phyloP scores from a whole-genome alignment of 2,329 filamentous ascomycete species.

The Nigrospora oryzae region DNA sequence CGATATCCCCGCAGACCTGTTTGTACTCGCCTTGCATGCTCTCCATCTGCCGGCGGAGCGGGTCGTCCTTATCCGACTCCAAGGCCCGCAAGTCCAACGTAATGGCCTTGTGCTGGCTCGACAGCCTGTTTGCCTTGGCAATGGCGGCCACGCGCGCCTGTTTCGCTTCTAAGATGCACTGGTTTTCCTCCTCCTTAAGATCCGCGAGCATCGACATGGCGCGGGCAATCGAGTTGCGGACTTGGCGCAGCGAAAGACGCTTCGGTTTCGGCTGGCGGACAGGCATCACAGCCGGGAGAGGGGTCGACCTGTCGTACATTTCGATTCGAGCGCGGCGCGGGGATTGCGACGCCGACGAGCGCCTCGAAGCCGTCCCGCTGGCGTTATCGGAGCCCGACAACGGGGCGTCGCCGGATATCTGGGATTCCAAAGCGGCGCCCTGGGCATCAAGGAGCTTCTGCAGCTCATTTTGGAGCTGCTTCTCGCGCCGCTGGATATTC shows the following conservation, averaged over 20 bases:
- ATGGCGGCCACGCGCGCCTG: conserved; percentile 49
- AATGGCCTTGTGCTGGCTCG: conserved; percentile 40
- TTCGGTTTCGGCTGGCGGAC: conserved; percentile 48
- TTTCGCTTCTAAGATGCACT: conserved; percentile 48
- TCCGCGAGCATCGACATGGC: conserved; percentile 56
- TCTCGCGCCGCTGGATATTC: conserved; percentile 32
- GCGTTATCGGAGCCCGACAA: conserved; percentile 26
- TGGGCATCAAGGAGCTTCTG: conserved; percentile 52
- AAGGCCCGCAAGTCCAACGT: conserved; percentile 42
- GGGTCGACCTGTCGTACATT: conserved; percentile 21
- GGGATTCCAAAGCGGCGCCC: conserved; percentile 40
- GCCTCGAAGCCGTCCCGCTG: conserved; percentile 11
- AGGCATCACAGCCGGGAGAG: conserved; percentile 36
- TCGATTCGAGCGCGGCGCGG: conserved; percentile 14
- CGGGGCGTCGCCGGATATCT: conserved; percentile 11
- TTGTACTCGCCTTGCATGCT: conserved; percentile 47
- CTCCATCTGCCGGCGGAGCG: conserved; percentile 52
- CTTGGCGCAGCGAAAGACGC: conserved; percentile 49
- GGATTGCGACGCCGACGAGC: conserved; percentile 6
- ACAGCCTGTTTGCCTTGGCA: conserved; percentile 44
- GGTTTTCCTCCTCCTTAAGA: conserved; percentile 62
- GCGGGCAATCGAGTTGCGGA: conserved; percentile 55
- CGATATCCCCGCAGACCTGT: conserved; percentile 53
- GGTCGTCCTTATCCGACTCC: conserved; percentile 46
- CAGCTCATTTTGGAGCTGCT: conserved; percentile 46